These are phyloP conservation scores for Fusarium piperis DNA, from an alignment of 2,329 filamentous ascomycete genomes.

Conservation along the genomic window DNA sequence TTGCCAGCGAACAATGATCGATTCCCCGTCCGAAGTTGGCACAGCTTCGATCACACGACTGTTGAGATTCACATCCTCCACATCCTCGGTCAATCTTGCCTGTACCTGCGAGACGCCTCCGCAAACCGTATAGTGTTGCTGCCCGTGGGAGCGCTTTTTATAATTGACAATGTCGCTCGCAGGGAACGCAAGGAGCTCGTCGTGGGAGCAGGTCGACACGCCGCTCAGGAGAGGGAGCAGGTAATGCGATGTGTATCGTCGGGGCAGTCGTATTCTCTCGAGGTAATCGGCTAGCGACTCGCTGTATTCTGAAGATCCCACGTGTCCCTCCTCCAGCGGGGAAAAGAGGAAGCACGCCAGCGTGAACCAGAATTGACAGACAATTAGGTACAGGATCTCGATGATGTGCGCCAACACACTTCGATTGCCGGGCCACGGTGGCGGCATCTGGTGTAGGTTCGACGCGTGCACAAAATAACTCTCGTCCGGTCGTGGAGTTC, in stretches of 20 bases:
- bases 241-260: conserved; percentile 58
- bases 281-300: conserved; percentile 63
- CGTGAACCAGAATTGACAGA: conserved; percentile 65
- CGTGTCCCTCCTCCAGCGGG: conserved; percentile 38
- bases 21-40: conserved; percentile 23
- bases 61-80: conserved; percentile 53
- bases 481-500: conserved; percentile 31
- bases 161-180: conserved; percentile 63
- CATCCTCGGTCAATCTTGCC: conserved; percentile 51
- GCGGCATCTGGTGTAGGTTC: conserved; percentile 60
- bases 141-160: conserved; percentile 56
- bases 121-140: conserved; percentile 61
- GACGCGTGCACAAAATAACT: conserved; percentile 64
- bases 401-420: conserved; percentile 51
- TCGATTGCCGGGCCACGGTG: conserved; percentile 52
- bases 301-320: neutral
- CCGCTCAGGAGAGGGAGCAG: conserved; percentile 64
- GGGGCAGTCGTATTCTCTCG: conserved; percentile 59
- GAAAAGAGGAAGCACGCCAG: conserved; percentile 60
- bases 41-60: conserved; percentile 51
- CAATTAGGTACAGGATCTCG: conserved; percentile 55
- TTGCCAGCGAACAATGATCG: conserved; percentile 50
- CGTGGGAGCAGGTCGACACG: conserved; percentile 64
- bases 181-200: conserved; percentile 60
- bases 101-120: conserved; percentile 62